phyloP scores from a whole-genome alignment of 768 basidiomycete species.

The Lactarius deliciosus region DNA sequence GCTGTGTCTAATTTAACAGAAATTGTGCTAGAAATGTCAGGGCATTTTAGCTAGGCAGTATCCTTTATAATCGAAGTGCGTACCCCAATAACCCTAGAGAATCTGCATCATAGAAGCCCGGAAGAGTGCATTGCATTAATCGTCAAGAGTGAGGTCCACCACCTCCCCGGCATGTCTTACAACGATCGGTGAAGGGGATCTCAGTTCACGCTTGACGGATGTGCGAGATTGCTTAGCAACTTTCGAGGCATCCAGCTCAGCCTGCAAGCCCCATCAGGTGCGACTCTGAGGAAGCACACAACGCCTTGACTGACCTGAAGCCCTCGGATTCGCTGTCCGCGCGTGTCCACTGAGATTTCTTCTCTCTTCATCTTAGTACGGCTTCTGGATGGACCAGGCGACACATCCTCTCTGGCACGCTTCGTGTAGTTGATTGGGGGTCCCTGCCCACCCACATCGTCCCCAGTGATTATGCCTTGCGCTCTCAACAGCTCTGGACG shows the following conservation, averaged over 20 bases:
- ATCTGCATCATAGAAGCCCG: too few relatives aligned
- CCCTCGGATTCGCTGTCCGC: slow-evolving; percentile 7
- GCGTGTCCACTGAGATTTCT: not conserved
- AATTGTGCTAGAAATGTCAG: too few relatives aligned
- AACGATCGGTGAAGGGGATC: slow-evolving; percentile 13
- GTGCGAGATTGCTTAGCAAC: not conserved
- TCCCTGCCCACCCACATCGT: not conserved
- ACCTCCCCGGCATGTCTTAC: slow-evolving; percentile 9
- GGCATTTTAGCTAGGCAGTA: too few relatives aligned
- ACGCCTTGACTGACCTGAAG: slow-evolving; percentile 13
- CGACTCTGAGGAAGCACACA: too few relatives aligned
- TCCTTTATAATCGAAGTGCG: too few relatives aligned
- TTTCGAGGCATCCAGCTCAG: not conserved
- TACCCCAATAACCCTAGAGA: too few relatives aligned
- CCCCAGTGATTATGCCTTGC: slow-evolving; percentile 11
- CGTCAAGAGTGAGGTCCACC: slow-evolving; percentile 19
- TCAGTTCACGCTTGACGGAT: slow-evolving; percentile 13
- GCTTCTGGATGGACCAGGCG: slow-evolving; percentile 9
- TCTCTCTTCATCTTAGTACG: not conserved
- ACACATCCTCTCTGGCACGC: slow-evolving; percentile 6
- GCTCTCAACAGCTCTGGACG: slow-evolving; percentile 17
- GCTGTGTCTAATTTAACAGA: too few relatives aligned
- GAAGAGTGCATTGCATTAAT: not conserved
- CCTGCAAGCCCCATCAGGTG: slow-evolving; percentile 7
- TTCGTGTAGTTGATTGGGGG: slow-evolving; percentile 2